Base-by-base conservation (phyloP, 163 green algal species). In the Chlamydomonas reinhardtii region DNA sequence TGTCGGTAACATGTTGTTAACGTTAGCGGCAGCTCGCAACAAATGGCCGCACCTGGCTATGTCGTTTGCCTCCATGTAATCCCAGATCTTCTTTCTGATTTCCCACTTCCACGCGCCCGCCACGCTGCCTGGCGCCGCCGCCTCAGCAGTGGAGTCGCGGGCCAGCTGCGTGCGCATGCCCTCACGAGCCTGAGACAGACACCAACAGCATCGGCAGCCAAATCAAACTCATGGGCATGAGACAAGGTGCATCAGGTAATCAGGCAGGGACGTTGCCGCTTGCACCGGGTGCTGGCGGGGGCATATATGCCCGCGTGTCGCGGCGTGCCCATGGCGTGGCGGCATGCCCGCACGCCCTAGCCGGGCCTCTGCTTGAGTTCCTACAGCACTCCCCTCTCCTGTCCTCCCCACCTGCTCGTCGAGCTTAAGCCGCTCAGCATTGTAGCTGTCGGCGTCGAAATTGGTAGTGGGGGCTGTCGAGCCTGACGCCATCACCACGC, bases 61-160 rank as follows among this genome's bases (percentile, higher is more conserved):
- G 80, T 97, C 89, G 25, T 93, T 87, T 2, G 66, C 86, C 73
- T 97, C 94, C 91, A 97, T 94, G 75, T 86, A 91, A 76, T 96
- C 92, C 94, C 94, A 97, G 24, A 97, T 94, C 56, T 88, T 35
- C 74, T 94, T 92, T 12, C 89, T 68, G 4, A 89, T 31, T 5
- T 31, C 69, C 87, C 87, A 91, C 69, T 91, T 91, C 87, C 87
- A 91, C 2, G 91, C 94, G 24, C 93, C 93, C 20, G 84, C 83
- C 66, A 89, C 85, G 74, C 80, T 86, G 48, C 87, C 92, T 22
- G 91, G 88, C 65, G 86, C 77, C 66, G 59, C 29, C 62, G 32
- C 24, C 78, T 94, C 87, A 19, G 76, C 74, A 22, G 52, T 84
- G 62, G 73, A 24, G 25, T 90, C 91, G 19, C 27, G 69, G 3